phyloP scores from a whole-genome alignment of 768 basidiomycete genomes.

The Tephrocybe sp. region DNA sequence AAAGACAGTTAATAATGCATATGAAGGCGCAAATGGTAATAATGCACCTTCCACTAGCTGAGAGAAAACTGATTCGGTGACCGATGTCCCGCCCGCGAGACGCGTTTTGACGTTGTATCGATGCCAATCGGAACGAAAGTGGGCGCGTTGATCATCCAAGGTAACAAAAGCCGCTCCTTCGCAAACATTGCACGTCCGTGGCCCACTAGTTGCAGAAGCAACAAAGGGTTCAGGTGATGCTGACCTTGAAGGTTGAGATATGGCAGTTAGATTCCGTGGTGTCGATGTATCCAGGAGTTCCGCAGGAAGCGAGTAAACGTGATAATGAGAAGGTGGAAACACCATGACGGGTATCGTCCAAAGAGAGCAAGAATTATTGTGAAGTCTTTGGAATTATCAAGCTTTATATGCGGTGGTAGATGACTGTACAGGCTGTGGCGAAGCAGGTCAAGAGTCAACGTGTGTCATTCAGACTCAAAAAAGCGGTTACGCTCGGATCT shows the following conservation, averaged over 20 bases:
- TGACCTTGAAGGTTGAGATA: conserved; percentile 30
- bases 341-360: conserved; percentile 15
- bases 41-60: conserved; percentile 78
- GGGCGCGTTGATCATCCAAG: conserved; percentile 79
- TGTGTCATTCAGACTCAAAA: conserved; percentile 3
- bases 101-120: conserved; percentile 92
- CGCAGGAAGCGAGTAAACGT: conserved; percentile 71
- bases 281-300: conserved; percentile 70
- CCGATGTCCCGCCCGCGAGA: conserved; percentile 58
- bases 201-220: conserved; percentile 34
- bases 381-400: neutral
- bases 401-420: neutral
- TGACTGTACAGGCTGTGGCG: neutral
- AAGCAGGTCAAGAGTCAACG: conserved; percentile 1
- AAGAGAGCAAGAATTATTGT: neutral
- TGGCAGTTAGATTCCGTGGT: conserved; percentile 59
- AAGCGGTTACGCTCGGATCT: conserved; percentile 9
- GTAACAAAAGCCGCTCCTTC: conserved; percentile 66
- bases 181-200: conserved; percentile 72
- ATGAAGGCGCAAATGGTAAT: neutral
- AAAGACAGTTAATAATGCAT: conserved; percentile 8
- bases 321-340: conserved; percentile 42
- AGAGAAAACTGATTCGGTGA: conserved; percentile 71
- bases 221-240: conserved; percentile 32
- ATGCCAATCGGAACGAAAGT: conserved; percentile 97